phyloP scores from a whole-genome alignment of 495 filamentous ascomycete genomes.

The Arthonia radiata region DNA sequence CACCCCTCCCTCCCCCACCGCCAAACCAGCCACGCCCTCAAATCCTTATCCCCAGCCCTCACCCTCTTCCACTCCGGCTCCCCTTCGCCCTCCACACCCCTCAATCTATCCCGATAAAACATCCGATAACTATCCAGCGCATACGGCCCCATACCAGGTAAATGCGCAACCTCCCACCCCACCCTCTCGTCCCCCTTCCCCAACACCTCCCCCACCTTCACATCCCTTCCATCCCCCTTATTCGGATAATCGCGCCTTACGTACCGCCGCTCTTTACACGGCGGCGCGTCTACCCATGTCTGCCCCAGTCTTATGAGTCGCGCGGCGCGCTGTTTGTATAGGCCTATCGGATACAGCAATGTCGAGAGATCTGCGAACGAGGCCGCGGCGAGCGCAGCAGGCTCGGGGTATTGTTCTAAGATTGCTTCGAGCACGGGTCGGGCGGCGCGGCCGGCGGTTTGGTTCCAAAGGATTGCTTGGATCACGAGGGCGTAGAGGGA shows the following conservation, averaged over 20 bases:
- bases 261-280: slow-evolving; percentile 31
- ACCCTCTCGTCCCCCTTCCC: slow-evolving; percentile 9
- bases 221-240: slow-evolving; percentile 24
- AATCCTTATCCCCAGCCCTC: no score
- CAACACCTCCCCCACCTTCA: slow-evolving; percentile 24
- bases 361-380: slow-evolving; percentile 27
- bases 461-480: slow-evolving; percentile 40
- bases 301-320: slow-evolving; percentile 43
- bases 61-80: no score
- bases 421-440: slow-evolving; percentile 52
- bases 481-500: slow-evolving; percentile 33
- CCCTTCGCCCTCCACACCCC: slow-evolving; percentile 33
- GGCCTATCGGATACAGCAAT: slow-evolving; percentile 48
- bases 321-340: slow-evolving; percentile 36
- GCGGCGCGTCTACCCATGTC: slow-evolving; percentile 41
- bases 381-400: slow-evolving; percentile 36
- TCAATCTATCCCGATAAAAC: slow-evolving; percentile 62
- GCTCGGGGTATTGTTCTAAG: slow-evolving; percentile 40
- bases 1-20: no score
- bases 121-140: slow-evolving; percentile 84
- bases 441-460: slow-evolving; percentile 45
- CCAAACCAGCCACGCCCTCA: no score
- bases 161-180: slow-evolving; percentile 68
- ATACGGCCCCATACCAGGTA: slow-evolving; percentile 66
- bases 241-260: slow-evolving; percentile 45